Evolutionary conservation across 352 stramenopile genomes (phyloP), one percentile per base, ranked within the genome.

Genomic region (Globisporangium paroecandrum): DNA sequence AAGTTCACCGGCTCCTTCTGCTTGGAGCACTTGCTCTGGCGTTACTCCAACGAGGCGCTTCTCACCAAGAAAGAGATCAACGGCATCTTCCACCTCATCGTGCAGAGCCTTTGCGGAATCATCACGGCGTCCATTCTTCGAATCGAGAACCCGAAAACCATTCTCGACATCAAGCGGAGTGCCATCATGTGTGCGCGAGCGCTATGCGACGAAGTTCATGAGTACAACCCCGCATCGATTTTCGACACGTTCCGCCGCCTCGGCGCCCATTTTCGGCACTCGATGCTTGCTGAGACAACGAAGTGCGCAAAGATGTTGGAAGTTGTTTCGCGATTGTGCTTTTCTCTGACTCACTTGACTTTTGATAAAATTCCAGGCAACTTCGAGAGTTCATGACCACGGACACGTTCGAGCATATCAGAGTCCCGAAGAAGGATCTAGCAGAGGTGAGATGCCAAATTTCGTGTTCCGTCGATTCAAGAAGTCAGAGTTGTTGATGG

Each of bases 21-120:
- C 59, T 72, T 94, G 32, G 86, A 94, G 60, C 83, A 91, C 32
- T 62, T 91, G 46, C 70, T 94, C 3, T 90, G 82, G 74, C 78
- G 81, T 4, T 89, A 92, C 68, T 89, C 86, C 8, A 79, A 86
- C 55, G 83, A 88, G 58, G 80, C 81, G 1, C 75, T 93, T 20
- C 64, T 93, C 9, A 84, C 83, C 12, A 91, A 90, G 66, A 93
- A 93, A 73, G 82, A 91, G 43, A 89, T 92, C 65, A 91, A 94
- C 64, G 81, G 79, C 27, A 91, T 90, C 49, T 94, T 91, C 53
- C 81, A 91, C 56, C 77, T 90, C 12, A 75, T 94, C 20, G 51
- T 94, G n/a, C 83, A 94, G 68, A 90, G 79, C 43, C 73, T 92
- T 49, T 90, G 82, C 55, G 82, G 83, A 0, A 87, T 92, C 57